Conservation (phyloP, 192 early-diverging fungal genomes). For the Coemansia sp. region DNA sequence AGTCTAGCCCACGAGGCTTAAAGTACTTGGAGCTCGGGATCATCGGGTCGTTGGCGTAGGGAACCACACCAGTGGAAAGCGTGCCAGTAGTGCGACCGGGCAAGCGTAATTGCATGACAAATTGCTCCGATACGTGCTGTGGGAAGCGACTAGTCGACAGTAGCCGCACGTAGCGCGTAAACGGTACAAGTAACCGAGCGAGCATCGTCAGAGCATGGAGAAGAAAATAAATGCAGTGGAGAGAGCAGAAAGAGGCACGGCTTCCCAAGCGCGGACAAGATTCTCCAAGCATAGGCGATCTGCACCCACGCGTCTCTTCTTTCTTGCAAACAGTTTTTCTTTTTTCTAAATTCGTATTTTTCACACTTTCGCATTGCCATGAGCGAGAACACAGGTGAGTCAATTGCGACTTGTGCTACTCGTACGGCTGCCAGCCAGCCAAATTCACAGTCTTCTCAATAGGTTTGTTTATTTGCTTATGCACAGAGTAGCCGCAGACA, state of each 20-base stretch:
- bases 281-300: too few species aligned
- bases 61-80: constrained; percentile 33
- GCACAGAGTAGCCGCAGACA: constrained; percentile 7
- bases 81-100: constrained; percentile 38
- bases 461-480: not conserved
- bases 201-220: not conserved
- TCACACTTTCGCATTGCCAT: not conserved
- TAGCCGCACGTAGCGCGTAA: not conserved
- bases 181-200: not conserved
- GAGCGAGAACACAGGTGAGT: not conserved
- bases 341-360: not conserved
- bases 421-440: not conserved
- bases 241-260: not conserved
- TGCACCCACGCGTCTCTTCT: too few species aligned
- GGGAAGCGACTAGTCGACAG: not conserved
- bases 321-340: not conserved
- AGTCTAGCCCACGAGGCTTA: constrained; percentile 37
- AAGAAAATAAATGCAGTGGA: not conserved
- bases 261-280: not conserved
- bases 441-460: not conserved
- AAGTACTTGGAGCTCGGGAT: constrained; percentile 34
- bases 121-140: constrained; percentile 27
- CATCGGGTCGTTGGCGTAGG: constrained; percentile 49
- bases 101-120: constrained; percentile 34
- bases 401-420: not conserved